Conservation (phyloP, 2,329 filamentous ascomycete species). For the Trichophyton benhamiae region DNA sequence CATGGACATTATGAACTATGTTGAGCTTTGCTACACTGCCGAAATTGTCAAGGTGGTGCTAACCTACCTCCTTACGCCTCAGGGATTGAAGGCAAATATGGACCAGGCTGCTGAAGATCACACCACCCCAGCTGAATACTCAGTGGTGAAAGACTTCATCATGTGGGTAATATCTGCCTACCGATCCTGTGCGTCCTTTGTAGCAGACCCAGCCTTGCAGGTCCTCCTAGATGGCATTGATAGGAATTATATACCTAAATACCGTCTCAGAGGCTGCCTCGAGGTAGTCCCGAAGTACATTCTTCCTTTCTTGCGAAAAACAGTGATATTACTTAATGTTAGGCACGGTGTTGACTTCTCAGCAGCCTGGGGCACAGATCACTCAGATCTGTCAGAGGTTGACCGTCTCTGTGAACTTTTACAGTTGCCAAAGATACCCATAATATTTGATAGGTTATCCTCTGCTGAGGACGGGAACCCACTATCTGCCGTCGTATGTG, state of each 20-base stretch:
- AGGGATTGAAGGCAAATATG: slow-evolving; percentile 17
- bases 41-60: slow-evolving; percentile 75
- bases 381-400: slow-evolving; percentile 54
- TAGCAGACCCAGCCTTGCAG: not conserved
- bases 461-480: slow-evolving; percentile 28
- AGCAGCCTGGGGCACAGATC: slow-evolving; percentile 42
- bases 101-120: slow-evolving; percentile 17
- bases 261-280: slow-evolving; percentile 22
- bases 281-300: slow-evolving; percentile 62
- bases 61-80: slow-evolving; percentile 37
- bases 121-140: not conserved
- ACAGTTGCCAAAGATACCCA: slow-evolving; percentile 63
- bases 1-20: slow-evolving; percentile 63
- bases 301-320: slow-evolving; percentile 79
- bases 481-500: slow-evolving; percentile 42
- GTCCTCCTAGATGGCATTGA: not conserved
- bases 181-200: slow-evolving; percentile 1
- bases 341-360: slow-evolving; percentile 83
- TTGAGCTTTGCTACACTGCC: slow-evolving; percentile 77
- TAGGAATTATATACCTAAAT: not conserved
- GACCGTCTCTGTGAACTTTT: slow-evolving; percentile 63
- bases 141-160: slow-evolving; percentile 25
- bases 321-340: slow-evolving; percentile 69
- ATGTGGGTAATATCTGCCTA: slow-evolving; percentile 23
- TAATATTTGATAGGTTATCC: slow-evolving; percentile 54